These are phyloP conservation scores for Exobasidium cylindrosporum DNA, from an alignment of 1,284 basidiomycete species.

Conservation along the genomic window DNA sequence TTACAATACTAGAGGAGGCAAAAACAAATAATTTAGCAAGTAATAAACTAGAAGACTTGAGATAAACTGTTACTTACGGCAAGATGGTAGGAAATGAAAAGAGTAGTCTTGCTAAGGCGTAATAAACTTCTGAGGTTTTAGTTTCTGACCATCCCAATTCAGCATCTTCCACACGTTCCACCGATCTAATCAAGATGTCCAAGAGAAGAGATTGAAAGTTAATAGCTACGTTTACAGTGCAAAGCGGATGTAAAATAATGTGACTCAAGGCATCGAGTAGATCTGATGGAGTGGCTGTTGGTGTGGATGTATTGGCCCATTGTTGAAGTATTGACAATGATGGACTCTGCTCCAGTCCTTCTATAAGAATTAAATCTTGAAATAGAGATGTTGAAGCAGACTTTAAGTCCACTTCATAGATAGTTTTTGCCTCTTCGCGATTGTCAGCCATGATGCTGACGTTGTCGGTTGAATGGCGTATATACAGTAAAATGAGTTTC, in stretches of 20 bases:
- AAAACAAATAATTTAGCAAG: no score
- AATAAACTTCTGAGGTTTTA: background rate
- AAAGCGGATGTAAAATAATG: slow-evolving; percentile 40
- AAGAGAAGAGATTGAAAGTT: slow-evolving; percentile 46
- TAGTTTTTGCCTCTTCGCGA: background rate
- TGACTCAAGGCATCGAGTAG: slow-evolving; percentile 39
- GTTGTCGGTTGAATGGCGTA: background rate
- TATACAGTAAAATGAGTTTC: no score
- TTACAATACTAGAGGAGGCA: background rate
- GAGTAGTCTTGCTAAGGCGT: slow-evolving; percentile 33
- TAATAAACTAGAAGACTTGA: no score
- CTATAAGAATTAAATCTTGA: background rate
- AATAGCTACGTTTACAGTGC: slow-evolving; percentile 39
- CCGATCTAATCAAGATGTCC: slow-evolving; percentile 43
- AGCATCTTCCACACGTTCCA: slow-evolving; percentile 20
- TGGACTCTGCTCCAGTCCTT: background rate
- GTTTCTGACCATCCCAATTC: slow-evolving; percentile 7
- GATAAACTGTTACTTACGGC: slow-evolving; percentile 9
- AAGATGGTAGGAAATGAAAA: slow-evolving; percentile 36
- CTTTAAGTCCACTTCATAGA: background rate
- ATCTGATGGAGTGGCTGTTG: background rate
- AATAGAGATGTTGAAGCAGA: background rate
- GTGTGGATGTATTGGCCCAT: slow-evolving; percentile 13
- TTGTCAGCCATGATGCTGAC: background rate
- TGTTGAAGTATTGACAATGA: slow-evolving; percentile 13